phyloP scores from a whole-genome alignment of 768 basidiomycete genomes.

The Suillus bovinus region DNA sequence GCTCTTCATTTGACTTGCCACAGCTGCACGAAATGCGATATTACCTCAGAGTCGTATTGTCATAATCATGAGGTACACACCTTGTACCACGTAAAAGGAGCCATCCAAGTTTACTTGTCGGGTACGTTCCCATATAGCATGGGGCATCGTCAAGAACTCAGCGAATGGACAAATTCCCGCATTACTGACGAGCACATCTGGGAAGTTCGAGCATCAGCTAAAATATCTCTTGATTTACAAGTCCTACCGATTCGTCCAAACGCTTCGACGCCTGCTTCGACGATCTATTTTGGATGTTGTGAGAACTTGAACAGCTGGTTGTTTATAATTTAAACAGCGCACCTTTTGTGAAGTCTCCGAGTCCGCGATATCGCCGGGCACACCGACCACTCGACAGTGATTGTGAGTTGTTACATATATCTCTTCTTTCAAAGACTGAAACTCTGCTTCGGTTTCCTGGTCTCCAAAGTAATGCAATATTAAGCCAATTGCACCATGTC shows the following conservation, averaged over 20 bases:
- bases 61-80: slow-evolving; percentile 26
- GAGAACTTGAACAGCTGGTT: not conserved
- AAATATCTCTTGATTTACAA: not conserved
- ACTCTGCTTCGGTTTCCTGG: slow-evolving; percentile 49
- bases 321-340: slow-evolving; percentile 11
- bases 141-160: slow-evolving; percentile 63
- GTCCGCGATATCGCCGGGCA: slow-evolving; percentile 68
- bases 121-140: slow-evolving; percentile 45
- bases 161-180: slow-evolving; percentile 78
- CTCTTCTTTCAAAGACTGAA: slow-evolving; percentile 44
- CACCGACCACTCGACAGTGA: slow-evolving; percentile 42
- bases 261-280: slow-evolving; percentile 53
- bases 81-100: slow-evolving; percentile 70
- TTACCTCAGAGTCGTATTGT: slow-evolving; percentile 4
- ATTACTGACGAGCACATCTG: slow-evolving; percentile 54
- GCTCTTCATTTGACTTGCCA: slow-evolving; percentile 71
- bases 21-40: slow-evolving; percentile 39
- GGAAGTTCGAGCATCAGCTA: slow-evolving; percentile 1
- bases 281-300: slow-evolving; percentile 46
- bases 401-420: slow-evolving; percentile 37
- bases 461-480: slow-evolving; percentile 72
- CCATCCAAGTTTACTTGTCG: slow-evolving; percentile 71
- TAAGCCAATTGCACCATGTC: slow-evolving; percentile 63
- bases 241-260: slow-evolving; percentile 65
- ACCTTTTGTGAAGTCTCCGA: slow-evolving; percentile 57